These are phyloP conservation scores for Athelia psychrophila DNA, from an alignment of 1,284 basidiomycete genomes.

Conservation along the genomic window DNA sequence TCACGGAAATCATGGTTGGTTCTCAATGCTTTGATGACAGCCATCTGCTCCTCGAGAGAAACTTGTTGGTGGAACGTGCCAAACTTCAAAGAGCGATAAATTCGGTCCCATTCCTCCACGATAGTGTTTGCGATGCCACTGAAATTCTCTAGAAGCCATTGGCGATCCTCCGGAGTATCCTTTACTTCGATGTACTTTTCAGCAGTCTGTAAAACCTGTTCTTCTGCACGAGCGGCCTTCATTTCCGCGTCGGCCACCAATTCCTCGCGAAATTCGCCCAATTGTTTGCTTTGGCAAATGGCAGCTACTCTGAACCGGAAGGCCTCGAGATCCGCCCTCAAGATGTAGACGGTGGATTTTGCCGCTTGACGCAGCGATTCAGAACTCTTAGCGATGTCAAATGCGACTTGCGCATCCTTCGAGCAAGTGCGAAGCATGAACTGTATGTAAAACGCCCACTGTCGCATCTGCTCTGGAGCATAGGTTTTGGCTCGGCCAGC, in stretches of 20 bases:
- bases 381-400: constrained; percentile 28
- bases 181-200: constrained; percentile 21
- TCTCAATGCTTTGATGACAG: constrained; percentile 41
- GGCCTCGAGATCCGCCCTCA: constrained; percentile 37
- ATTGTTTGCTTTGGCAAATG: constrained; percentile 12
- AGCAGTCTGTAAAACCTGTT: constrained; percentile 19
- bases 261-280: constrained; percentile 6
- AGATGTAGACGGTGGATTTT: constrained; percentile 31
- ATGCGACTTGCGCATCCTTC: constrained; percentile 35
- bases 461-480: constrained; percentile 8
- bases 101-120: constrained; percentile 26
- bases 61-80: constrained; percentile 35
- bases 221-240: constrained; percentile 13
- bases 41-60: constrained; percentile 44
- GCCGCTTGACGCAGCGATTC: constrained; percentile 36
- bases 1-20: constrained; percentile 32
- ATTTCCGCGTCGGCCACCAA: constrained; percentile 3
- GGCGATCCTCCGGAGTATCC: not conserved
- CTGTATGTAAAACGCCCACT: constrained; percentile 34
- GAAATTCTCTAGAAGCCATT: not conserved
- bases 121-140: constrained; percentile 16
- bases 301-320: constrained; percentile 34
- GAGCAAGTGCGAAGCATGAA: constrained; percentile 38
- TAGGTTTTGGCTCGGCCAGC: constrained; percentile 1
- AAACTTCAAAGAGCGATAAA: constrained; percentile 22